Evolutionary conservation across 306 rosid genomes (phyloP).

Genomic region (Comarum palustre): DNA sequence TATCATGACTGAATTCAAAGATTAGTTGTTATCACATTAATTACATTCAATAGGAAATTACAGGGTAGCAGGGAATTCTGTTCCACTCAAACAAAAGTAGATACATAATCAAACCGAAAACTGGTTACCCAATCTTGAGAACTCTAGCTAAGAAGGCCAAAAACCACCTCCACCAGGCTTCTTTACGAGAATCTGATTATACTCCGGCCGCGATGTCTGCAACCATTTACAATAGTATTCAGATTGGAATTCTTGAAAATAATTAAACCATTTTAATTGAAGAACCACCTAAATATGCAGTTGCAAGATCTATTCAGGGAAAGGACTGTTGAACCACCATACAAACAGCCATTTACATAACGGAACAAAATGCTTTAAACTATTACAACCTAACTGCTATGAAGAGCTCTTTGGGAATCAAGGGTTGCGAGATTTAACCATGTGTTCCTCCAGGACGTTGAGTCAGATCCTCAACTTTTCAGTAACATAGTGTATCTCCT

Average conservation of each 20-base stretch:
- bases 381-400: not conserved
- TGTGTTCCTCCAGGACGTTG: not conserved
- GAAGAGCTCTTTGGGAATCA: not conserved
- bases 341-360: not conserved
- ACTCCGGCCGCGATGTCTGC: slow-evolving; percentile 94
- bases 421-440: not conserved
- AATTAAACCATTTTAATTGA: not conserved
- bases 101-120: not conserved
- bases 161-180: slow-evolving; percentile 58
- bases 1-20: not conserved
- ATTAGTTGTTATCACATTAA: not conserved
- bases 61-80: not conserved
- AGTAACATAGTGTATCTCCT: not conserved
- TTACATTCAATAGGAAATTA: not conserved
- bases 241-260: not conserved
- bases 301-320: not conserved
- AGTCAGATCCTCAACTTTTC: not conserved
- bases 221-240: slow-evolving; percentile 26
- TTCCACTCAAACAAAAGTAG: not conserved
- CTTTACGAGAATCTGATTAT: slow-evolving; percentile 78
- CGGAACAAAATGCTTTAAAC: not conserved
- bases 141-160: slow-evolving; percentile 50
- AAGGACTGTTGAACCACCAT: not conserved
- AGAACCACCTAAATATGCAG: not conserved
- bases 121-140: slow-evolving; percentile 4